phyloP scores from a whole-genome alignment of 139 green algal species.

The Micromonas pusilla region DNA sequence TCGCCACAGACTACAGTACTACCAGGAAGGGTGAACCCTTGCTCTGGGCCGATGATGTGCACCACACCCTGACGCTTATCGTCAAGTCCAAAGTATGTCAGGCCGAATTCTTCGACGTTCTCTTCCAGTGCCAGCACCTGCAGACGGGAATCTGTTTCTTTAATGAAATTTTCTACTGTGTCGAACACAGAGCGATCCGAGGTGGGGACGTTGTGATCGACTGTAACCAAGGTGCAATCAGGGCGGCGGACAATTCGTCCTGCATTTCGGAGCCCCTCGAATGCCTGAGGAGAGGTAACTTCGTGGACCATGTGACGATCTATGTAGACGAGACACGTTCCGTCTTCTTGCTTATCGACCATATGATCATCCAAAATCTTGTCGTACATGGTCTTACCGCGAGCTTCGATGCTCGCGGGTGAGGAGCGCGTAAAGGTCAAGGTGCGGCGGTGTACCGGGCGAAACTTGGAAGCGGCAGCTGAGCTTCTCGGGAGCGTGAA shows the following conservation, averaged over 20 bases:
- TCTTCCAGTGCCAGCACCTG: constrained; percentile 37
- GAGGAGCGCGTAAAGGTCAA: too few species aligned
- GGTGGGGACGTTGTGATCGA: constrained; percentile 44
- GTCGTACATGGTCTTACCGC: constrained; percentile 37
- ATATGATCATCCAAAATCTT: constrained; percentile 39
- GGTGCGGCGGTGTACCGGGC: too few species aligned
- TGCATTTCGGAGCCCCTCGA: constrained; percentile 38
- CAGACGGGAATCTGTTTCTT: constrained; percentile 30
- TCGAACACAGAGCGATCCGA: constrained; percentile 31
- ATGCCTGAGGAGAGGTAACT: constrained; percentile 41
- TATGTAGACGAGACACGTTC: constrained; percentile 38
- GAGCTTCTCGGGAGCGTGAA: too few species aligned
- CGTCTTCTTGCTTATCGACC: constrained; percentile 31
- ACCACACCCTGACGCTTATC: constrained; percentile 40
- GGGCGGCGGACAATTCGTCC: constrained; percentile 29
- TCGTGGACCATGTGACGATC: constrained; percentile 44
- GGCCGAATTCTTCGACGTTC: constrained; percentile 38
- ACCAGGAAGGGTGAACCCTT: constrained; percentile 39
- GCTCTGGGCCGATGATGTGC: constrained; percentile 42
- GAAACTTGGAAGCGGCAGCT: too few species aligned
- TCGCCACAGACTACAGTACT: constrained; percentile 39
- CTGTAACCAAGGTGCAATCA: constrained; percentile 37
- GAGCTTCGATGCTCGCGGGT: too few species aligned
- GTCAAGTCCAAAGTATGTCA: constrained; percentile 37
- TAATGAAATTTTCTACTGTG: constrained; percentile 37